Base-by-base conservation (phyloP, 2,329 filamentous ascomycete species). In the Trichoderma sp. region DNA sequence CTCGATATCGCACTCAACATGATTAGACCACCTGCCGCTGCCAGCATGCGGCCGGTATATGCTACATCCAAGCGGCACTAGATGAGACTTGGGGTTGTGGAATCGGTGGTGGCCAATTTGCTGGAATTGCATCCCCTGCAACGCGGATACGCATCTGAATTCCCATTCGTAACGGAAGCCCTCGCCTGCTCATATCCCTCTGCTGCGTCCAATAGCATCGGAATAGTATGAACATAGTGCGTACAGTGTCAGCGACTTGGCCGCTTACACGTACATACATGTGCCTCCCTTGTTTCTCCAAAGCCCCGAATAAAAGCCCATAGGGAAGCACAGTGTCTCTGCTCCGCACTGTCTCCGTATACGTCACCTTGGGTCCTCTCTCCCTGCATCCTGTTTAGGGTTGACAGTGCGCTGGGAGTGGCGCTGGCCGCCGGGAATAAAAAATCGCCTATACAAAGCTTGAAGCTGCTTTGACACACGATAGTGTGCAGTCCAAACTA, bases 381-480 rank as follows among this genome's bases (percentile, higher is more conserved):
- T 39, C 46, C 49, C 24, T 64, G 60, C 60, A 39, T 55, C 52
- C 10, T 55, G 54, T 64, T 59, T 66, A 58, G 54, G 63, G 39
- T 59, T 66, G 61, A 34, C 52, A 66, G 39, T 49, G 61, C 51
- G 61, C 61, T 56, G 61, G 61, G 51, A 52, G 32, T 52, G 65
- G 65, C 56, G 65, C 56, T 54, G 32, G 18, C 65, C 65, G 56
- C 65, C 65, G 65, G 56, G 49, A 68, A 68, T 68, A 68, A 60
- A 34, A 68, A 55, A 43, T 68, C 63, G 63, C 63, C 63, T 66
- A 51, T 66, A 51, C 30, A 21, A 66, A 66, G 37, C 13, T 16
- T 10, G 39, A 59, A 66, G 54, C 34, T 46, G 37, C 34, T 26
- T 46, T 65, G 61, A 34, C 54, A 65, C 28, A 65, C 28, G 32